phyloP scores from a whole-genome alignment of 2,329 filamentous ascomycete genomes.

The Achaetomium macrosporum region DNA sequence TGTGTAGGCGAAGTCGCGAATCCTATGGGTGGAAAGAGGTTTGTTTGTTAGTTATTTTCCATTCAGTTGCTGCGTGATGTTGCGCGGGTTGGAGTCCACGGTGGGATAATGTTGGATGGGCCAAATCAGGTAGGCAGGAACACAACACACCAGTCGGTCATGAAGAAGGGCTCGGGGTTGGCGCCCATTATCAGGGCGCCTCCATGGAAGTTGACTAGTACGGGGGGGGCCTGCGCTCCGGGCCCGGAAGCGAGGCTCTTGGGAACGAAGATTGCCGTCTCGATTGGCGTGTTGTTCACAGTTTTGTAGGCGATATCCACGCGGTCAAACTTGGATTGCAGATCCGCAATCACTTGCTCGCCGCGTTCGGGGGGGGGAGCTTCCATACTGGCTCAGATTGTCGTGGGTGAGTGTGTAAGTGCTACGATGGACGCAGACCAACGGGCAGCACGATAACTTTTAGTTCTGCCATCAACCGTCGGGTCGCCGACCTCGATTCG shows the following conservation, averaged over 20 bases:
- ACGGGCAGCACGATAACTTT: no score
- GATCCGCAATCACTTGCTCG: background rate
- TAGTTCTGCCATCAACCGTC: no score
- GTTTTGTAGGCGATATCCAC: slow-evolving; percentile 13
- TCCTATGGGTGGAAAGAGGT: no score
- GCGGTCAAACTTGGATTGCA: slow-evolving; percentile 9
- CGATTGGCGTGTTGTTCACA: slow-evolving; percentile 7
- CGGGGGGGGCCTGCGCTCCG: slow-evolving; percentile 1
- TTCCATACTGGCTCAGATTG: background rate
- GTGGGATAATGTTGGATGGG: slow-evolving; percentile 20
- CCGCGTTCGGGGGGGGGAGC: background rate
- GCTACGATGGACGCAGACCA: no score
- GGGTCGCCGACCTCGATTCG: no score
- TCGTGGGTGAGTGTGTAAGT: background rate
- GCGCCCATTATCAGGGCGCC: slow-evolving; percentile 19
- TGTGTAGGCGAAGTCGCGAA: slow-evolving; percentile 12
- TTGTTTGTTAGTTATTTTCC: no score
- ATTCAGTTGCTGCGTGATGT: no score
- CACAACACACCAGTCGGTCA: slow-evolving; percentile 20
- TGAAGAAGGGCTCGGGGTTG: slow-evolving; percentile 17
- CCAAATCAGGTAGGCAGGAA: slow-evolving; percentile 32
- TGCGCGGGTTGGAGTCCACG: background rate
- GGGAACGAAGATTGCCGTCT: slow-evolving; percentile 14
- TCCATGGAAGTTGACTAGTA: slow-evolving; percentile 23
- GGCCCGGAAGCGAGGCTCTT: slow-evolving; percentile 1